Evolutionary conservation across 1,139 yeast genomes (phyloP), one percentile per base, ranked within the genome.

Genomic region (Candida sp.): DNA sequence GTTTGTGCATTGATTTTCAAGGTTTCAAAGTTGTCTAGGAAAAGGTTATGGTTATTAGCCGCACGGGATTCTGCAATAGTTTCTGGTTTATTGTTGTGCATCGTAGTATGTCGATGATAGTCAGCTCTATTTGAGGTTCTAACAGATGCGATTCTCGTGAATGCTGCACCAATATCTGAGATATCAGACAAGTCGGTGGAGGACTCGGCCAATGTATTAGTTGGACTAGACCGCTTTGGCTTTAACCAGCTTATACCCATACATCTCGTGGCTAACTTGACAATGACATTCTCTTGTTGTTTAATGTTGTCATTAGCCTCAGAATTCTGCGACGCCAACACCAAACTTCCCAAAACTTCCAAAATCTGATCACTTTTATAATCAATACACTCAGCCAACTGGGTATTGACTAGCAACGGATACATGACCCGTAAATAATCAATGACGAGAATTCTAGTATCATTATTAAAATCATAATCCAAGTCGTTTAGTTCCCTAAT

Each of bases 401-500:
- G 88, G 0, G 95, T 79, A 52, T 82, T 82, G 48, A 75, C 69
- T 36, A 91, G 63, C 54, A 91, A 63, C 1, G 95, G 96, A 51
- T 81, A 75, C 36, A 91, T 57, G 1, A 90, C 93, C 46, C 95
- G 75, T 38, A 91, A 64, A 54, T 86, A 89, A 0, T 95, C 87
- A 51, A 87, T 79, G 36, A 89, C 75, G 42, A 90, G 67, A 19
- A 67, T 55, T 38, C 64, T 49, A 40, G 79, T 72, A 49, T 84
- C 90, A 35, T 79, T 78, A 23, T 77, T 77, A 2, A 22, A 38
- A 9, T 57, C 57, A 45, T 64, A 68, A 34, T 75, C 81, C 41
- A 89, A 64, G 57, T 90, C 82, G 50, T 79, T 78, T 44, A 91
- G 70, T 60, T 91, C 97, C 44, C 98, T 69, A 4, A 90, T 74